Evolutionary conservation across 2,329 filamentous ascomycete species (phyloP), one percentile per base, ranked within the genome.

Genomic region (Furcasterigmium furcatum): DNA sequence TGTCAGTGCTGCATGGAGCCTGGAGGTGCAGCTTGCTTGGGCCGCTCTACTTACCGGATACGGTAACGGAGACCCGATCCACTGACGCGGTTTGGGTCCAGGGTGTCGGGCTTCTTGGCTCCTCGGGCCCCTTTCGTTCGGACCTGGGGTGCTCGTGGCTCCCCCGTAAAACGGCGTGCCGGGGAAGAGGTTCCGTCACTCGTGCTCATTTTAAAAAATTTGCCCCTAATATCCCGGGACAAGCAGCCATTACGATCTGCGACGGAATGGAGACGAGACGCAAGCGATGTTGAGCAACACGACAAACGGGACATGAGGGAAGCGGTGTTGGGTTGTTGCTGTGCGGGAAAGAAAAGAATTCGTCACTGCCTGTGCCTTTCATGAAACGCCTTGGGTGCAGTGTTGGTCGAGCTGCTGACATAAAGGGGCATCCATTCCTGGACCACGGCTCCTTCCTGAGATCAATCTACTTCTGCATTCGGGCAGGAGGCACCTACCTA

Each of bases 241-340:
- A 18, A 19, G 34, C 34, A 36, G 16, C 41, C 41, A 43, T 43
- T 43, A 35, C 41, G 41, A 43, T 43, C 41, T 43, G 30, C 41
- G 41, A 20, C 40, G 18, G 40, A 21, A 42, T 36, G 34, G 34
- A 18, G 34, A 18, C 16, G 34, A 18, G n/a, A n/a, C n/a, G n/a
- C n/a, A n/a, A n/a, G n/a, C n/a, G n/a, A n/a, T n/a, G n/a, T n/a
- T n/a, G n/a, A n/a, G n/a, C n/a, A n/a, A n/a, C n/a, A n/a, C n/a
- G n/a, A n/a, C n/a, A n/a, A n/a, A n/a, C 19, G 34, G 7, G 24
- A 27, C 24, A n/a, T 27, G 24, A 27, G 7, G 24, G 24, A 12
- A 7, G 24, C 7, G 24, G 24, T 7, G 24, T 12, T 27, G 24
- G 24, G 7, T 27, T 27, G 24, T 27, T 27, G 24, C 24, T 27